Evolutionary conservation across 2,329 filamentous ascomycete species (phyloP).

Genomic region (Byssothecium circinans): DNA sequence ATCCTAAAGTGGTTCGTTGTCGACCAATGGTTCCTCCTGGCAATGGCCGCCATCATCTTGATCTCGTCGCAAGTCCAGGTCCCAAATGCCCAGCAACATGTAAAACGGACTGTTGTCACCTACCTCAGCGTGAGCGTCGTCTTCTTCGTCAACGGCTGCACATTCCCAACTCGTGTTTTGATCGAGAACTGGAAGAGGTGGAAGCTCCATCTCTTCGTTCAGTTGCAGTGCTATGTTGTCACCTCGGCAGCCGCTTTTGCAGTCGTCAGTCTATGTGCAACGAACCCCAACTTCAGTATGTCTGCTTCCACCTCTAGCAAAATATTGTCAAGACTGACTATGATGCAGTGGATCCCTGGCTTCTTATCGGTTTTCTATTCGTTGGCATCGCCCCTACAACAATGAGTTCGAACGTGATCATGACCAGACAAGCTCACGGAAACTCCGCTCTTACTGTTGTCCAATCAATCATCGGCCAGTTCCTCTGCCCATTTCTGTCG

Average conservation of each 20-base stretch:
- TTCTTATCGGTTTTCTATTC: slow-evolving; percentile 69
- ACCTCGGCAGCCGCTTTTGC: slow-evolving; percentile 65
- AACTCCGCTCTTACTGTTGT: slow-evolving; percentile 56
- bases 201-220: slow-evolving; percentile 68
- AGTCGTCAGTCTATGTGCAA: slow-evolving; percentile 56
- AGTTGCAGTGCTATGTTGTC: slow-evolving; percentile 67
- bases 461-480: slow-evolving; percentile 70
- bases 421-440: slow-evolving; percentile 69
- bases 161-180: slow-evolving; percentile 65
- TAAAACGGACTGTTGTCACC: slow-evolving; percentile 57
- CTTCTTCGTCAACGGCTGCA: slow-evolving; percentile 71
- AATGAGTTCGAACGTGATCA: slow-evolving; percentile 72
- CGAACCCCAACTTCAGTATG: slow-evolving; percentile 48
- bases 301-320: not conserved
- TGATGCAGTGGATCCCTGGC: slow-evolving; percentile 57
- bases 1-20: slow-evolving; percentile 45
- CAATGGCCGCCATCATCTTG: slow-evolving; percentile 57
- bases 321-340: not conserved
- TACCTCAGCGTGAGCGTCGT: slow-evolving; percentile 71
- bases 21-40: slow-evolving; percentile 67
- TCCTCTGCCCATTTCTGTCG: slow-evolving; percentile 68
- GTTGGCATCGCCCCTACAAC: slow-evolving; percentile 71
- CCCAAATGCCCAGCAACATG: slow-evolving; percentile 56
- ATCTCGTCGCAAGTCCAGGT: slow-evolving; percentile 60
- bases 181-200: slow-evolving; percentile 64